Evolutionary conservation across 1,139 yeast genomes (phyloP).

Genomic region (Zygosaccharomyces pseudobailii): DNA sequence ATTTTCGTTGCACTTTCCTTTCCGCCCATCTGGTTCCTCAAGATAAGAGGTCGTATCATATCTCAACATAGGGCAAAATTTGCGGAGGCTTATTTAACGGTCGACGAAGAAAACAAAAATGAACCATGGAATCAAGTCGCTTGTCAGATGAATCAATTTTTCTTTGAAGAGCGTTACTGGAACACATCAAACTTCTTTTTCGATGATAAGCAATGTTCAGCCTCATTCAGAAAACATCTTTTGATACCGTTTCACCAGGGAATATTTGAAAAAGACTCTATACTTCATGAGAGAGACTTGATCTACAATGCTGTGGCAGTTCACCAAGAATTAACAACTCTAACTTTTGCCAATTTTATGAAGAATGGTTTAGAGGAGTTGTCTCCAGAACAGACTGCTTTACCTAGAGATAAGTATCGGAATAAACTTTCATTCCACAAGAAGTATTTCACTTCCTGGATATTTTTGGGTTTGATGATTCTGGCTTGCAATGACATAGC

Average conservation of each 20-base stretch:
- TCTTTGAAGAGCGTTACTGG: neutral
- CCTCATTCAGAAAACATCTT: neutral
- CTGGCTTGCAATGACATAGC: neutral
- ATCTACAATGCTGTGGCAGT: too few relatives aligned
- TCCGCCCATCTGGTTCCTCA: too few relatives aligned
- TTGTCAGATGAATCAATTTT: neutral
- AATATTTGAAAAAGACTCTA: too few relatives aligned
- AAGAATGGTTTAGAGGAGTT: neutral
- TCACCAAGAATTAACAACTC: too few relatives aligned
- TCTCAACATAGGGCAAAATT: too few relatives aligned
- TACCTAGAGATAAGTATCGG: neutral
- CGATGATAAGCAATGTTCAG: neutral
- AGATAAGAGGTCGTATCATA: too few relatives aligned
- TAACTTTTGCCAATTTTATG: neutral
- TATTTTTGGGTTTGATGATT: too few relatives aligned
- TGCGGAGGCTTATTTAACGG: neutral
- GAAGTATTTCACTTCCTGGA: neutral
- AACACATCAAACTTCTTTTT: neutral
- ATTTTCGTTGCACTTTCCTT: neutral
- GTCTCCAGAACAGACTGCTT: neutral
- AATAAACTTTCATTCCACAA: neutral
- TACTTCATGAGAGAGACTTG: fast-evolving
- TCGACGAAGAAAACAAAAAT: neutral
- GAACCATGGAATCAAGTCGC: neutral
- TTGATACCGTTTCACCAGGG: too few relatives aligned